Evolutionary conservation across 2,329 filamentous ascomycete genomes (phyloP), one percentile per base, ranked within the genome.

Genomic region (Paecilomyces dactylethromorphus): DNA sequence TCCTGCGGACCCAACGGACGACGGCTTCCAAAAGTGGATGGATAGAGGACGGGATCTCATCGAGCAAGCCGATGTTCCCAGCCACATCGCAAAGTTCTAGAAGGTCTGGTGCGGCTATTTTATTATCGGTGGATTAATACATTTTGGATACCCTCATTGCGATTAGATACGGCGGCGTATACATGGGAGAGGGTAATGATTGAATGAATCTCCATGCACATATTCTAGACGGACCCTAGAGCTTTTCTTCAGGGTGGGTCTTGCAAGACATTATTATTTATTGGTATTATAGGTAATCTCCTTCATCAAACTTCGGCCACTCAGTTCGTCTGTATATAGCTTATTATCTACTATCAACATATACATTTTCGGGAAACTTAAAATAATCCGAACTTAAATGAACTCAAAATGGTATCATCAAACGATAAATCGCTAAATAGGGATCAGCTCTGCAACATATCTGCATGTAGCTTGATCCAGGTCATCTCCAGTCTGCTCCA

Each of bases 21-120:
- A 69, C 0, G 77, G 76, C 31, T 79, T 78, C 64, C 59, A 71
- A 18, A 49, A 50, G 11, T 79, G 77, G 77, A 72, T 79, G 65
- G 66, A 67, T 5, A 66, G 68, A 15, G 77, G 77, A 3, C 68
- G 66, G 24, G 69, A 72, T 18, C 66, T 79, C 52, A 74, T 79
- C 33, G 68, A 71, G 54, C 66, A 76, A 61, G 73, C 76, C 10
- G 76, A 74, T 26, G 75, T 73, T 10, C 69, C 68, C 11, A 63
- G 61, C 55, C 70, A 65, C 45, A 60, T 59, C 32, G 45, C 59
- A 33, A 60, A 58, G 22, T 60, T 58, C 32, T 58, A 32, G 39
- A 45, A 52, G 35, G 4, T 21, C 32, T 15, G 35, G 33, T 51
- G 58, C 55, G 22, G 45, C 24, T 13, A 22, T 56, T 50, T 55